Evolutionary conservation across 805 yeast genomes (phyloP).

Genomic region (Kazachstania viticola): DNA sequence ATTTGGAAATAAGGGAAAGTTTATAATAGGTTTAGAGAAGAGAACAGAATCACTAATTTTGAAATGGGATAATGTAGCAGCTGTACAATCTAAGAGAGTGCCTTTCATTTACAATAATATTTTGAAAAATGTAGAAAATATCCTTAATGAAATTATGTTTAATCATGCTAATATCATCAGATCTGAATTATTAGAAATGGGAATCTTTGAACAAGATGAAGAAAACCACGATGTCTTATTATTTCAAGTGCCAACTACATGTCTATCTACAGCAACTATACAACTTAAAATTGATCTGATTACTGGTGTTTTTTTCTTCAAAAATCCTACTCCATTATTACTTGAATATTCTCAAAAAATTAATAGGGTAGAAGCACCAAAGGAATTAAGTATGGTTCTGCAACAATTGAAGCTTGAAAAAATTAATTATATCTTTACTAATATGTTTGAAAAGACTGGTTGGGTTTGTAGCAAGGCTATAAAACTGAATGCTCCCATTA

Average conservation of each 20-base stretch:
- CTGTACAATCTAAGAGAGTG: slow-evolving; percentile 6
- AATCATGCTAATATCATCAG: slow-evolving; percentile 26
- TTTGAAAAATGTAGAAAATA: slow-evolving; percentile 20
- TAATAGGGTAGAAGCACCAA: slow-evolving; percentile 18
- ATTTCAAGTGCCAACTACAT: slow-evolving; percentile 26
- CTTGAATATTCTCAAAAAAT: slow-evolving; percentile 19
- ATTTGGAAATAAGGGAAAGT: slow-evolving; percentile 20
- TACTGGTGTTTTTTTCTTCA: slow-evolving; percentile 24
- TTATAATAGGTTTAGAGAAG: slow-evolving; percentile 22
- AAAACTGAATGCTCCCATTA: slow-evolving; percentile 13
- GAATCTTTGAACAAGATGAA: slow-evolving; percentile 23
- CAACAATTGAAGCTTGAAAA: slow-evolving; percentile 24
- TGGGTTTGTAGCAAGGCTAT: slow-evolving; percentile 25
- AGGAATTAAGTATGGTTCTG: slow-evolving; percentile 18
- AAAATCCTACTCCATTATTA: slow-evolving; percentile 23
- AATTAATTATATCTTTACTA: slow-evolving; percentile 19
- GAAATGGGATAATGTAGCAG: slow-evolving; percentile 22
- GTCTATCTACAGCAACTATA: slow-evolving; percentile 22
- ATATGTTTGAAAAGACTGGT: slow-evolving; percentile 28
- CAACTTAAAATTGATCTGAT: slow-evolving; percentile 25
- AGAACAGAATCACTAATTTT: slow-evolving; percentile 15
- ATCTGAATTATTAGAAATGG: slow-evolving; percentile 20
- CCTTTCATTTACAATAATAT: slow-evolving; percentile 17
- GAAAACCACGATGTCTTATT: slow-evolving; percentile 20
- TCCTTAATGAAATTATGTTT: slow-evolving; percentile 26